Conservation (phyloP, 495 filamentous ascomycete species). For the Hypoxylon lenormandii region DNA sequence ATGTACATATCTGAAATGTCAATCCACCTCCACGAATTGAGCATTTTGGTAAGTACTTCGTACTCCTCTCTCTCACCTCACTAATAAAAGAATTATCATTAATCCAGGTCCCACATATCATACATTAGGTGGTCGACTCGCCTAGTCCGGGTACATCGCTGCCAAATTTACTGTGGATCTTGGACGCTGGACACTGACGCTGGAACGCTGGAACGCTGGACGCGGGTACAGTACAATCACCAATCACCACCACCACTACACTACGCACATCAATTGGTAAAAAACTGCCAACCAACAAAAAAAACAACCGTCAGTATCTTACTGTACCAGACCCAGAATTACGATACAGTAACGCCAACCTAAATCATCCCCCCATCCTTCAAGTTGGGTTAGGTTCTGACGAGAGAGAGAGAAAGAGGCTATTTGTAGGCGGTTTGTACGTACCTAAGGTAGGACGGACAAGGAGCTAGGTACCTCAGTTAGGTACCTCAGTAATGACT, state of each 20-base stretch:
- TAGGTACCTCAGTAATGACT: no score
- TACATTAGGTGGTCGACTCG: background rate
- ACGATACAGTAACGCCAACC: slow-evolving; percentile 46
- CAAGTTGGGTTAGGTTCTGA: slow-evolving; percentile 43
- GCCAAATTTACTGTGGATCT: slow-evolving; percentile 6
- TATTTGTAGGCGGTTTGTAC: background rate
- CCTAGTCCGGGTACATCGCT: slow-evolving; percentile 4
- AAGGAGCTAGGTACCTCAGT: no score
- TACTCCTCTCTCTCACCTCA: background rate
- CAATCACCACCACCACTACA: slow-evolving; percentile 2
- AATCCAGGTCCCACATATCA: background rate
- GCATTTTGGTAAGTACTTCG: no score
- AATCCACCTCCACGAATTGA: background rate
- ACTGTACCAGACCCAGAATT: slow-evolving; percentile 47
- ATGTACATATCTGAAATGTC: background rate
- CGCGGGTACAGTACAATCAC: slow-evolving; percentile 30
- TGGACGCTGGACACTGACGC: no score
- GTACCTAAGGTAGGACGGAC: no score
- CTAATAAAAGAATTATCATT: slow-evolving; percentile 2
- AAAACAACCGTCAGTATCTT: slow-evolving; percentile 42
- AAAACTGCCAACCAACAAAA: slow-evolving; percentile 42
- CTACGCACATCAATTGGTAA: slow-evolving; percentile 29
- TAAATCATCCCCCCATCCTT: slow-evolving; percentile 33
- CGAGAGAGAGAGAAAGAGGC: slow-evolving; percentile 5
- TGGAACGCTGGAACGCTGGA: slow-evolving; percentile 2